Evolutionary conservation across 257 asterid genomes (phyloP).

Genomic region (Nicotiana benthamiana): DNA sequence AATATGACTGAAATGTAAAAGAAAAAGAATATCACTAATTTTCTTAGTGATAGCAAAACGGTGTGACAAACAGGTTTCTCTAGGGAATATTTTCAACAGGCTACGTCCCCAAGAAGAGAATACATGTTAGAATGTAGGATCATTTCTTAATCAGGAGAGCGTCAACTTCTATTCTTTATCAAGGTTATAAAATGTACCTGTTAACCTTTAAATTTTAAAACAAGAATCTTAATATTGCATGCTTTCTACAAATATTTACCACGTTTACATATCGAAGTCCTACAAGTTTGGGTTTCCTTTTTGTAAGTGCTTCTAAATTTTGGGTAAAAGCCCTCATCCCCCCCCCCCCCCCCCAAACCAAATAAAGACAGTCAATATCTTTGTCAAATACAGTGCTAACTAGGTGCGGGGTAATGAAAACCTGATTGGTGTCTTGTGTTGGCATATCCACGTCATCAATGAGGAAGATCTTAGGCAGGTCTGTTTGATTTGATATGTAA

Average conservation of each 20-base stretch:
- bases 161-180: not conserved
- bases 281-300: not conserved
- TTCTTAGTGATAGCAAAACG: not conserved
- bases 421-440: slow-evolving; percentile 98
- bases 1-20: slow-evolving; percentile 49
- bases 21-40: not conserved
- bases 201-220: not conserved
- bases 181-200: not conserved
- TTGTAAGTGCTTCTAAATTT: not conserved
- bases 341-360: no score
- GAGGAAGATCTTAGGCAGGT: slow-evolving; percentile 74
- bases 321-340: not conserved
- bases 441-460: slow-evolving; percentile 45
- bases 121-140: not conserved
- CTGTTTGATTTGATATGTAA: slow-evolving; percentile 60
- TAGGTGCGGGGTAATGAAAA: slow-evolving; percentile 7
- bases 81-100: not conserved
- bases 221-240: not conserved
- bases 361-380: no score
- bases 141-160: not conserved
- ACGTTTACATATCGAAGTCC: not conserved
- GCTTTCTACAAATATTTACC: not conserved
- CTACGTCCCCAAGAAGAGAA: not conserved
- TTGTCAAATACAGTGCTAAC: not conserved
- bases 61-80: not conserved